These are phyloP conservation scores for Ascochyta lentis DNA, from an alignment of 2,329 filamentous ascomycete species.

Conservation along the genomic window DNA sequence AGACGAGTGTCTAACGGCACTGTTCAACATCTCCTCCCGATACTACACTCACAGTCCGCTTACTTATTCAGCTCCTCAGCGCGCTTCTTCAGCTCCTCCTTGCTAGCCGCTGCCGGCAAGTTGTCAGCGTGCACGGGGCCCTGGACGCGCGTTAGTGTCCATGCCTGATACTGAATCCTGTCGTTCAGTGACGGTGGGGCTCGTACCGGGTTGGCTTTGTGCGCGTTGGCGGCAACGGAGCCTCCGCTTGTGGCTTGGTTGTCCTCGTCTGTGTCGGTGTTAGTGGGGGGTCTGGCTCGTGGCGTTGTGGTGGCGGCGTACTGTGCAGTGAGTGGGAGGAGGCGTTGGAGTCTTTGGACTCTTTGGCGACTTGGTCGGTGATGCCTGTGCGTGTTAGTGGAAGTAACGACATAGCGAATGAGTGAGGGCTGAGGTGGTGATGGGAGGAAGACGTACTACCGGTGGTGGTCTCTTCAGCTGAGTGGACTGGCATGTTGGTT, in stretches of 20 bases:
- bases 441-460: constrained; percentile 44
- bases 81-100: constrained; percentile 58
- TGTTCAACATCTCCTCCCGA: not conserved
- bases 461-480: constrained; percentile 49
- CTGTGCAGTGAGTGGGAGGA: constrained; percentile 47
- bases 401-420: no score
- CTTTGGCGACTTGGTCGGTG: constrained; percentile 55
- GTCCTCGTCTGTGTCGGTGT: constrained; percentile 28
- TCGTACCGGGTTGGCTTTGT: constrained; percentile 52
- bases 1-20: not conserved
- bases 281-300: constrained; percentile 14
- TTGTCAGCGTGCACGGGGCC: constrained; percentile 56
- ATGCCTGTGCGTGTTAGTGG: constrained; percentile 41
- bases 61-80: constrained; percentile 60
- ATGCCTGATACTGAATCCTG: not conserved
- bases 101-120: constrained; percentile 54
- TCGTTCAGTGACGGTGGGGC: constrained; percentile 10
- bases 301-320: not conserved
- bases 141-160: constrained; percentile 29
- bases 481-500: constrained; percentile 51
- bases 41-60: not conserved
- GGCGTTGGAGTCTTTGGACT: constrained; percentile 51
- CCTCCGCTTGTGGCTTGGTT: constrained; percentile 45
- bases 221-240: constrained; percentile 44
- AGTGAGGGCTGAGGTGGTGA: not conserved